These are phyloP conservation scores for Rhodotorula sp. DNA, from an alignment of 1,284 basidiomycete species.

Conservation along the genomic window DNA sequence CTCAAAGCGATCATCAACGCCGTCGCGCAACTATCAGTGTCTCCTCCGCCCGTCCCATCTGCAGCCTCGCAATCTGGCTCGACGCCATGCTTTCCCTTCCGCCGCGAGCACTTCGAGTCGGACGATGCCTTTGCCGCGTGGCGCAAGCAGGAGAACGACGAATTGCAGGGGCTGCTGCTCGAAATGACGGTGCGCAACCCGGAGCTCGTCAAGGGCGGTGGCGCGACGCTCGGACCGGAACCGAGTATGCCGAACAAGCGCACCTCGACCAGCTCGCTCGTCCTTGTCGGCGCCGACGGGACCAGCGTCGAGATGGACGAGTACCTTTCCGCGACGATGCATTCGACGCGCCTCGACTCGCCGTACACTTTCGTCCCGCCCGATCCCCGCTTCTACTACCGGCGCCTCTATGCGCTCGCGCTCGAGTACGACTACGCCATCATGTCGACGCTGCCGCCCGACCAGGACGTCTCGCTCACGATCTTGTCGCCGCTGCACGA, in stretches of 20 bases:
- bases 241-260: neutral
- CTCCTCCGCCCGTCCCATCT: neutral
- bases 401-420: conserved; percentile 77
- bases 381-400: conserved; percentile 81
- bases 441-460: conserved; percentile 87
- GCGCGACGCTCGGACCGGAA: neutral
- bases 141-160: conserved; percentile 77
- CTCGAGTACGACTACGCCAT: conserved; percentile 83
- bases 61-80: neutral
- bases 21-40: conserved; percentile 67
- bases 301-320: conserved; percentile 50
- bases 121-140: conserved; percentile 81
- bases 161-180: conserved; percentile 83
- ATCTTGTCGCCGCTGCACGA: conserved; percentile 83
- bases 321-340: conserved; percentile 47
- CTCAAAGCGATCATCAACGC: conserved; percentile 89
- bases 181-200: conserved; percentile 85
- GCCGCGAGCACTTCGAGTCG: conserved; percentile 78
- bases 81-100: conserved; percentile 69
- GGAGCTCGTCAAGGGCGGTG: conserved; percentile 66
- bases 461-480: conserved; percentile 91
- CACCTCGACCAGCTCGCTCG: conserved; percentile 19
- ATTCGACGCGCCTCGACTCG: conserved; percentile 45
- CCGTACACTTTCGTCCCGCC: conserved; percentile 70
- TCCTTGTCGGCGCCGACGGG: conserved; percentile 39